phyloP scores from a whole-genome alignment of 2,329 filamentous ascomycete genomes.

The Claviceps purpurea region DNA sequence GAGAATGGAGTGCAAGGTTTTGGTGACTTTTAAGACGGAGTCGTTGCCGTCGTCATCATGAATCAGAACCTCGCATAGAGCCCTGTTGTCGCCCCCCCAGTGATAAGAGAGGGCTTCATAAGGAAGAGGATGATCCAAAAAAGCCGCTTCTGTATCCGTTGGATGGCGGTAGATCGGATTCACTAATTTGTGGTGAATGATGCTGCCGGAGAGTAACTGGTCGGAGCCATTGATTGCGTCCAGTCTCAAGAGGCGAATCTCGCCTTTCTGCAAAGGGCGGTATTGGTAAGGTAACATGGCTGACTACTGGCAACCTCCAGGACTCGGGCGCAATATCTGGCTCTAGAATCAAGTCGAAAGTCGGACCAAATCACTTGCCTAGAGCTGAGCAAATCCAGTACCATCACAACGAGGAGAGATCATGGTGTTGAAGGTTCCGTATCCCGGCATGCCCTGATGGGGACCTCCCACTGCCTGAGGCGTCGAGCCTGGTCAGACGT shows the following conservation, averaged over 20 bases:
- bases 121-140: not conserved
- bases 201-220: conserved; percentile 1
- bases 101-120: conserved; percentile 7
- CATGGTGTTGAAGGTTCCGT: too few relatives aligned
- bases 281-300: conserved; percentile 4
- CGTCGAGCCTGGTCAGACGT: too few relatives aligned
- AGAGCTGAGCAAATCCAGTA: too few relatives aligned
- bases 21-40: conserved; percentile 3
- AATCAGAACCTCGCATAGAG: not conserved
- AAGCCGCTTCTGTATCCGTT: not conserved
- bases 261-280: not conserved
- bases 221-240: not conserved
- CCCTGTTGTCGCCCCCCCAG: conserved; percentile 4
- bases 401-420: too few relatives aligned
- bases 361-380: not conserved
- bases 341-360: not conserved
- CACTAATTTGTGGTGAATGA: conserved; percentile 3
- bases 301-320: too few relatives aligned
- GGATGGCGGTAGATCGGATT: conserved; percentile 1
- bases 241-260: conserved; percentile 6
- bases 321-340: not conserved
- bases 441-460: too few relatives aligned
- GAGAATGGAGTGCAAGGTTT: conserved; percentile 4
- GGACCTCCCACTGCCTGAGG: too few relatives aligned
- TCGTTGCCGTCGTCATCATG: not conserved